Evolutionary conservation across 2,329 filamentous ascomycete genomes (phyloP).

Genomic region (Celoporthe dispersa): DNA sequence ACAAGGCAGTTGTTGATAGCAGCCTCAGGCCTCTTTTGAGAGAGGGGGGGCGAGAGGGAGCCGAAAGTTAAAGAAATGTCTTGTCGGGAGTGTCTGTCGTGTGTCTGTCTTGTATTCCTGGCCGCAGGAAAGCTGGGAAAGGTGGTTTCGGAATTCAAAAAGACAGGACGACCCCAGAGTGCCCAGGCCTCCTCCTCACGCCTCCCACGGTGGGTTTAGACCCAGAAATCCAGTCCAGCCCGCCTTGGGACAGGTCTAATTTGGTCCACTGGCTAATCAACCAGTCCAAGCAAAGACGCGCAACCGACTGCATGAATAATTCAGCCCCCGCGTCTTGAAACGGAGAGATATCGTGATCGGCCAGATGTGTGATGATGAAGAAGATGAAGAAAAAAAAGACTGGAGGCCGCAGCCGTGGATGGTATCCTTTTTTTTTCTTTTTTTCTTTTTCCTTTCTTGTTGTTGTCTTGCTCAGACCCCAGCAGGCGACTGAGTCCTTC

Average conservation of each 20-base stretch:
- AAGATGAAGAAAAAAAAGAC: not conserved
- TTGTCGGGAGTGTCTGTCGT: not conserved
- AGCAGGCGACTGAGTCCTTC: not conserved
- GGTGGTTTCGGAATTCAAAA: conserved; percentile 20
- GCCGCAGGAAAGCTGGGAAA: conserved; percentile 10
- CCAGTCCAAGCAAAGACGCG: not conserved
- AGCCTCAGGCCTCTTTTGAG: not conserved
- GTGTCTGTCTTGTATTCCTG: not conserved
- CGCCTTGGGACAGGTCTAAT: not conserved
- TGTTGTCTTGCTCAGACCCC: not conserved
- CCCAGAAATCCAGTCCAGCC: not conserved
- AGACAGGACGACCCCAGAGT: conserved; percentile 10
- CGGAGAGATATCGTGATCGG: not conserved
- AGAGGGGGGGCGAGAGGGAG: not conserved
- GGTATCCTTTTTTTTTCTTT: not conserved
- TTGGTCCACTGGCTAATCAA: not conserved
- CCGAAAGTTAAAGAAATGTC: not conserved
- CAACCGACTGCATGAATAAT: not conserved
- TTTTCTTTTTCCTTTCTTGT: not conserved
- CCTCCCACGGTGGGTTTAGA: not conserved
- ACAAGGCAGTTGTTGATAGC: not conserved
- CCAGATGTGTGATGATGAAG: not conserved
- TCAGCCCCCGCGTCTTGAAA: conserved; percentile 5
- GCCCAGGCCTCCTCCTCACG: not conserved
- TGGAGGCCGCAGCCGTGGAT: not conserved